Evolutionary conservation across 2,329 filamentous ascomycete species (phyloP).

Genomic region (Pyrenochaeta sp.): DNA sequence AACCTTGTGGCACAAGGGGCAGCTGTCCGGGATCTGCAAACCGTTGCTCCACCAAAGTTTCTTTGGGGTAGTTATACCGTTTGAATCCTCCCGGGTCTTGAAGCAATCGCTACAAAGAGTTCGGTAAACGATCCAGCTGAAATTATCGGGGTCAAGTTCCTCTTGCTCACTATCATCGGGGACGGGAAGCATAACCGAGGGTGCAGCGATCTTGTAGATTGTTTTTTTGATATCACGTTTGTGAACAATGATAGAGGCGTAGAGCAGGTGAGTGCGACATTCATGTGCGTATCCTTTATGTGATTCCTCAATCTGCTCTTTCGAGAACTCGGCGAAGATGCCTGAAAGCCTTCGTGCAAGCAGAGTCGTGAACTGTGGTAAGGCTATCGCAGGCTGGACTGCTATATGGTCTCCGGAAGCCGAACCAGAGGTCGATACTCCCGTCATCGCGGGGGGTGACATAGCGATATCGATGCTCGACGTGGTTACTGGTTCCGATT

Average conservation of each 20-base stretch:
- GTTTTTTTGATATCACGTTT: background rate
- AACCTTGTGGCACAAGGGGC: constrained; percentile 20
- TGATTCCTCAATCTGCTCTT: background rate
- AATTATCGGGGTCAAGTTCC: background rate
- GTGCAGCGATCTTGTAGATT: background rate
- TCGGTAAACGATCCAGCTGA: background rate
- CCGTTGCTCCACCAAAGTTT: constrained; percentile 13
- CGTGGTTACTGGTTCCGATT: too few relatives aligned
- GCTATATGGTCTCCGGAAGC: too few relatives aligned
- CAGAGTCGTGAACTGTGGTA: background rate
- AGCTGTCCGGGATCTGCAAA: constrained; percentile 12
- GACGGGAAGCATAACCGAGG: background rate
- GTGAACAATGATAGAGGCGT: background rate
- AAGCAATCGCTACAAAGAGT: background rate
- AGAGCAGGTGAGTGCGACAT: background rate
- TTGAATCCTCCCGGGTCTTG: background rate
- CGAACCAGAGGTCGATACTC: too few relatives aligned
- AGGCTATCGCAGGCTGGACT: too few relatives aligned
- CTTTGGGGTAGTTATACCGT: background rate
- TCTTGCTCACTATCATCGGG: background rate
- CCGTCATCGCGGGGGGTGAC: too few relatives aligned
- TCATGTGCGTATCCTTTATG: too few relatives aligned
- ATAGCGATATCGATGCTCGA: too few relatives aligned
- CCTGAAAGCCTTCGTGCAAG: background rate
- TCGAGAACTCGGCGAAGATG: background rate